A percentile compares a stretch with the other conserved stretches of the same genome.
Conservation (phyloP, 148 eudicot species). For the Cornus kousa region DNA sequence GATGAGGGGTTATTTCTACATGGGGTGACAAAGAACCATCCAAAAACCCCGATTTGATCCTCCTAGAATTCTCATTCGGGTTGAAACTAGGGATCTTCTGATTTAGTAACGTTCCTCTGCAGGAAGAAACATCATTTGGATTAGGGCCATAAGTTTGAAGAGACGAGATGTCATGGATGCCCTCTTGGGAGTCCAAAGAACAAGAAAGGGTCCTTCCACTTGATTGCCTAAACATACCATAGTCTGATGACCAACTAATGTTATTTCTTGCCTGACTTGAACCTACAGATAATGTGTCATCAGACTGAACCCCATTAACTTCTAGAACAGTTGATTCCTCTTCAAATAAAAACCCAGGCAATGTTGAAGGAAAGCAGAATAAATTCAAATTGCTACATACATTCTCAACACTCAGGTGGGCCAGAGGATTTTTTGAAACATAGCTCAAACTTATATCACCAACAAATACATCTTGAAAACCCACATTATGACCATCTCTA, state of each 20-base stretch:
- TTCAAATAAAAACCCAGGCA: slow-evolving; percentile 37
- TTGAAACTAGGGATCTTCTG: slow-evolving; percentile 24
- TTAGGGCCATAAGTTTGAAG: slow-evolving; percentile 15
- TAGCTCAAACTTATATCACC: slow-evolving; percentile 23
- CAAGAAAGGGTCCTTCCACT: slow-evolving; percentile 56
- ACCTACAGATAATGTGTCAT: slow-evolving; percentile 24
- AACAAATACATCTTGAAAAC: slow-evolving; percentile 29
- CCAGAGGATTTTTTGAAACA: slow-evolving; percentile 19
- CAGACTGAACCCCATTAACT: slow-evolving; percentile 27
- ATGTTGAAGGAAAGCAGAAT: slow-evolving; percentile 57
- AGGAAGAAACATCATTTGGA: slow-evolving; percentile 37
- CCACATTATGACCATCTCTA: slow-evolving; percentile 21
- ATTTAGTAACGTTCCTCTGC: slow-evolving; percentile 34
- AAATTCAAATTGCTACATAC: slow-evolving; percentile 40
- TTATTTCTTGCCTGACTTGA: slow-evolving; percentile 29
- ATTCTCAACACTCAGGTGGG: slow-evolving; percentile 28
- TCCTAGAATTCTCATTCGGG: slow-evolving; percentile 30
- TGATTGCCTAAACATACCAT: slow-evolving; percentile 33
- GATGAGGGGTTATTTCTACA: slow-evolving; percentile 55
- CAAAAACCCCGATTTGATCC: slow-evolving; percentile 31
- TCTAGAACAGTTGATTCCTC: slow-evolving; percentile 23
- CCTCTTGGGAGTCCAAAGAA: slow-evolving; percentile 42
- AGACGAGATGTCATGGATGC: slow-evolving; percentile 29
- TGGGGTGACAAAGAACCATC: slow-evolving; percentile 42
- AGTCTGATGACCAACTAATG: slow-evolving; percentile 39